phyloP scores from a whole-genome alignment of 768 basidiomycete species.

The Boletus tylopilopsis region DNA sequence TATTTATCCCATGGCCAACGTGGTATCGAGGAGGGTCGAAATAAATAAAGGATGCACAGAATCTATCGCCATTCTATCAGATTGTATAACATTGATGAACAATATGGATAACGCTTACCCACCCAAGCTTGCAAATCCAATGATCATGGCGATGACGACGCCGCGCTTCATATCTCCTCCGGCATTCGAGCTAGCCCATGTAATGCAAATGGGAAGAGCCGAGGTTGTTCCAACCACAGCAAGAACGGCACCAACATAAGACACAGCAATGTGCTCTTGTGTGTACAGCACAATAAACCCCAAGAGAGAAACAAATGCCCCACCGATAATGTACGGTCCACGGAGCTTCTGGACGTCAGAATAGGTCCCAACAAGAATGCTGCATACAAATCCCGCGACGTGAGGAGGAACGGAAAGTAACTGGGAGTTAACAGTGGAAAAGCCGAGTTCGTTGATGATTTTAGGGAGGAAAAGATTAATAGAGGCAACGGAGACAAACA shows the following conservation, averaged over 20 bases:
- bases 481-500: conserved; percentile 42
- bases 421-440: conserved; percentile 47
- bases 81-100: background rate
- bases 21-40: conserved; percentile 35
- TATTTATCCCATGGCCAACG: conserved; percentile 35
- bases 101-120: conserved; percentile 37
- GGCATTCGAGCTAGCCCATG: conserved; percentile 54
- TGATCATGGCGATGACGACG: conserved; percentile 50
- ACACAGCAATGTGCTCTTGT: conserved; percentile 1
- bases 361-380: conserved; percentile 36
- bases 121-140: conserved; percentile 41
- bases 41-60: conserved; percentile 42
- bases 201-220: conserved; percentile 42
- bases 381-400: conserved; percentile 42
- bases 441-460: conserved; percentile 48
- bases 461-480: conserved; percentile 49
- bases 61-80: conserved; percentile 20
- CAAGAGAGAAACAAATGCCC: conserved; percentile 1
- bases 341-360: conserved; percentile 3
- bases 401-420: conserved; percentile 48
- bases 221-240: conserved; percentile 53
- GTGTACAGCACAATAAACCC: conserved; percentile 5
- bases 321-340: conserved; percentile 1
- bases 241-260: conserved; percentile 47
- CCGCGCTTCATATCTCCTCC: conserved; percentile 56